Conservation (phyloP, 345 rosid species). For the Excoecaria agallocha region DNA sequence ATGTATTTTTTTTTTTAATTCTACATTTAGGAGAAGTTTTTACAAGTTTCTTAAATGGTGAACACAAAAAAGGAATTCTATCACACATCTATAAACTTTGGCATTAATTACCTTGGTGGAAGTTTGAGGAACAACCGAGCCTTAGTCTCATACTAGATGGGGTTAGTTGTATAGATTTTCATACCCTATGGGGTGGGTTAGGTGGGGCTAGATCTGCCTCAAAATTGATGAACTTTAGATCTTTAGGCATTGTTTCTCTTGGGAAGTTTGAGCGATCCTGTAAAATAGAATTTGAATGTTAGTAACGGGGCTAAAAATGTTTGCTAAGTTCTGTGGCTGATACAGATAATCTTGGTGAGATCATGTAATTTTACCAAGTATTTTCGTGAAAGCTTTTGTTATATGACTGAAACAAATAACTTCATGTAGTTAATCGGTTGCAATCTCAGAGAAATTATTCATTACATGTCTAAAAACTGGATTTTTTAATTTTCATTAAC, state of each 20-base stretch:
- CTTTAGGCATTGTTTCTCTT: too few relatives aligned
- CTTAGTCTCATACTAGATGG: too few relatives aligned
- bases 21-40: background rate
- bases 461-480: slow-evolving; percentile 4
- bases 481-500: slow-evolving; percentile 14
- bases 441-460: background rate
- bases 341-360: too few relatives aligned
- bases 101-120: background rate
- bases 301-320: background rate
- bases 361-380: too few relatives aligned
- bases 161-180: too few relatives aligned
- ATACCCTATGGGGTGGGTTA: too few relatives aligned
- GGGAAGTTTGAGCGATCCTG: background rate
- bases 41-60: background rate
- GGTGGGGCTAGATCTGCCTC: too few relatives aligned
- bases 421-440: background rate
- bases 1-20: background rate
- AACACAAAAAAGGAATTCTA: background rate
- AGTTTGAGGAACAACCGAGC: too few relatives aligned
- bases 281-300: background rate
- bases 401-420: background rate
- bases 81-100: background rate
- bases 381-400: background rate
- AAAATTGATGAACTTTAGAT: too few relatives aligned
- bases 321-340: too few relatives aligned